Percentiles rank a stretch among this genome's conserved stretches.
Conservation (phyloP, 176 grass and related monocot genomes). For the Rhynchospora breviuscula region DNA sequence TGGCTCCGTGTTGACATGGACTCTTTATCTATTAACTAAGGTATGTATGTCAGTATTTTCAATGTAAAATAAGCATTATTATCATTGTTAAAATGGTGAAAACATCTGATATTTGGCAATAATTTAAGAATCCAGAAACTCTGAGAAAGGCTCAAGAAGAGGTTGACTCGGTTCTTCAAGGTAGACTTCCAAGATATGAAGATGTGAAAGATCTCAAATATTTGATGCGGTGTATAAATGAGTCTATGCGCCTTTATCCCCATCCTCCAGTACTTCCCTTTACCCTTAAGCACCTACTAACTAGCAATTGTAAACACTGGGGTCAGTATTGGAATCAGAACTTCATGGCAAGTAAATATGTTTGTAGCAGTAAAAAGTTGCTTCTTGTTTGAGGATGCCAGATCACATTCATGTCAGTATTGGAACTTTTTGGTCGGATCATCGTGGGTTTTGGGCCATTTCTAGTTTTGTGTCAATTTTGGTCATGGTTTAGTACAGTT, state of each 20-base stretch:
- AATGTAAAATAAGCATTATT: slow-evolving; percentile 20
- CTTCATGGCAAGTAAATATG: not conserved
- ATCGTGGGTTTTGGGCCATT: not conserved
- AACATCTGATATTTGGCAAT: slow-evolving; percentile 26
- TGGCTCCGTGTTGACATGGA: slow-evolving; percentile 96
- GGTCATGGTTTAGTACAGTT: not conserved
- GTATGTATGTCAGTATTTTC: slow-evolving; percentile 28
- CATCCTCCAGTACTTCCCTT: slow-evolving; percentile 79
- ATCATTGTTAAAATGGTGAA: slow-evolving; percentile 22
- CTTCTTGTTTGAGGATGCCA: not conserved
- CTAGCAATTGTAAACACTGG: slow-evolving; percentile 7
- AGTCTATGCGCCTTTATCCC: slow-evolving; percentile 98
- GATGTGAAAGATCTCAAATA: slow-evolving; percentile 96
- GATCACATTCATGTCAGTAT: not conserved
- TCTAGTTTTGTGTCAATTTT: not conserved
- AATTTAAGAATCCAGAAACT: slow-evolving; percentile 67
- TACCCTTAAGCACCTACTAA: slow-evolving; percentile 17
- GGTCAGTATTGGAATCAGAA: slow-evolving; percentile 28
- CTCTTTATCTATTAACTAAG: slow-evolving; percentile 94
- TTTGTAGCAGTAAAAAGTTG: not conserved
- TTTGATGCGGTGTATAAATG: slow-evolving; percentile 98
- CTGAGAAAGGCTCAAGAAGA: slow-evolving; percentile 76
- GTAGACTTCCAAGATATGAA: slow-evolving; percentile 96
- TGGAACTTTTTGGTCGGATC: not conserved
- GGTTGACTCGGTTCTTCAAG: slow-evolving; percentile 81